Conservation (phyloP, 306 rosid species). For the Biancaea sappan region DNA sequence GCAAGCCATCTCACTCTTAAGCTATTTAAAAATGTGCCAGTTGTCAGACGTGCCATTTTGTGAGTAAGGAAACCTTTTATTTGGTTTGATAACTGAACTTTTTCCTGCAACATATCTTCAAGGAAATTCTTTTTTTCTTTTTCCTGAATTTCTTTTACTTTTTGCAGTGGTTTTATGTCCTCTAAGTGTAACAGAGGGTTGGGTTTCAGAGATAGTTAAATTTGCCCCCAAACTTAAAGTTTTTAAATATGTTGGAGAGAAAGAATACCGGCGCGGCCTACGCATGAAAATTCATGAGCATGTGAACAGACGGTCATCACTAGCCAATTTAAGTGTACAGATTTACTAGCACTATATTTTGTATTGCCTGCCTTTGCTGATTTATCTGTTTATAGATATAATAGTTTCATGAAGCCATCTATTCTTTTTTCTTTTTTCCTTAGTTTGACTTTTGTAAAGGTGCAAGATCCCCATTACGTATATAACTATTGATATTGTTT, state of each 20-base stretch:
- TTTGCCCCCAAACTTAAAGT: constrained; percentile 74
- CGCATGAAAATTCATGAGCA: constrained; percentile 59
- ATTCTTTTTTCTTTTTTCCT: neutral
- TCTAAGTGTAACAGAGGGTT: constrained; percentile 90
- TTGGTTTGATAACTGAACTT: constrained; percentile 28
- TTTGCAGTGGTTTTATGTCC: constrained; percentile 88
- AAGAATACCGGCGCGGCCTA: constrained; percentile 61
- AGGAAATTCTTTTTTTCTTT: constrained; percentile 11
- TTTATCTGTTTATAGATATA: neutral
- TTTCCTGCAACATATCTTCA: constrained; percentile 19
- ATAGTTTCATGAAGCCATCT: constrained; percentile 13
- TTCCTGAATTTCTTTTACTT: constrained; percentile 30
- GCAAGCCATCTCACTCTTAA: constrained; percentile 85
- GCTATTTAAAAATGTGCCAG: constrained; percentile 68
- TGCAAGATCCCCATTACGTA: constrained; percentile 7
- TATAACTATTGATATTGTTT: constrained; percentile 27
- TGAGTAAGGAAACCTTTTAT: constrained; percentile 51
- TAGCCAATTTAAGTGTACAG: constrained; percentile 49
- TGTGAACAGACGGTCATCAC: constrained; percentile 48
- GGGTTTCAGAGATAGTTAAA: constrained; percentile 77
- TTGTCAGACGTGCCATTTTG: constrained; percentile 80
- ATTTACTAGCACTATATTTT: neutral
- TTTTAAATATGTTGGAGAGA: constrained; percentile 81
- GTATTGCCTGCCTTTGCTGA: neutral
- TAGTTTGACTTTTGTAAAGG: constrained; percentile 10